Base-by-base conservation (phyloP, 805 yeast species). In the Zygosaccharomyces siamensis region DNA sequence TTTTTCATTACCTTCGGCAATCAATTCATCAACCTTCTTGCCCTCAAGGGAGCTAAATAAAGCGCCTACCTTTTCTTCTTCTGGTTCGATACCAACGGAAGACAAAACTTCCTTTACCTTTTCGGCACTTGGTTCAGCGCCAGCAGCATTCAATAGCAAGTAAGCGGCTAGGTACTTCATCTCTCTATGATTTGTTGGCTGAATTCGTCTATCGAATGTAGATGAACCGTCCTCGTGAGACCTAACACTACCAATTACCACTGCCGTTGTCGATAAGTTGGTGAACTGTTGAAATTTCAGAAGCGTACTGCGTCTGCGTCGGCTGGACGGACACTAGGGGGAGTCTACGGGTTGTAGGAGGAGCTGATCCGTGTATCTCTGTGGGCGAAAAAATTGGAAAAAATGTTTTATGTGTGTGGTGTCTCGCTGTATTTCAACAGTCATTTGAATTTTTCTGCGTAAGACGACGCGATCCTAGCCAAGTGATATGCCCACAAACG, bases 131-230 rank as follows among this genome's bases (percentile, higher is more conserved):
- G 99, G 98, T 68, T 93, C 71, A 72, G 89, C 74, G 74, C 98
- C 99, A 77, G 96, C 96, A 75, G 93, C 89, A 79, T 85, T 89
- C 77, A 93, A 84, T 79, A 92, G 86, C 77, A 93, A 86, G 83
- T 93, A 93, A 77, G 99, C 98, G 79, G 99, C 99, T 79, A 93
- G 86, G 84, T 92, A 92, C 87, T 89, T 93, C 97, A 89, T 80
- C 72, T 51, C 53, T 23, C 26, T 27, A 28, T 35, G 35, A 24
- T 24, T 8, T 18, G 11, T 23, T 36, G 39, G 18, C 33, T 30
- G 21, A 33, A 33, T 33, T 33, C 37, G 21, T 33, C 37, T 33
- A 18, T 18, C 4, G 16, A 18, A 8, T 7, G 7, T 14, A 31
- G 35, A 14, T n/a, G 18, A 31, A 31, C n/a, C 14, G 18, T 31